Percentiles rank a stretch among this genome's conserved stretches.
Conservation (phyloP, 163 green algal species). For the Volvox carteri region DNA sequence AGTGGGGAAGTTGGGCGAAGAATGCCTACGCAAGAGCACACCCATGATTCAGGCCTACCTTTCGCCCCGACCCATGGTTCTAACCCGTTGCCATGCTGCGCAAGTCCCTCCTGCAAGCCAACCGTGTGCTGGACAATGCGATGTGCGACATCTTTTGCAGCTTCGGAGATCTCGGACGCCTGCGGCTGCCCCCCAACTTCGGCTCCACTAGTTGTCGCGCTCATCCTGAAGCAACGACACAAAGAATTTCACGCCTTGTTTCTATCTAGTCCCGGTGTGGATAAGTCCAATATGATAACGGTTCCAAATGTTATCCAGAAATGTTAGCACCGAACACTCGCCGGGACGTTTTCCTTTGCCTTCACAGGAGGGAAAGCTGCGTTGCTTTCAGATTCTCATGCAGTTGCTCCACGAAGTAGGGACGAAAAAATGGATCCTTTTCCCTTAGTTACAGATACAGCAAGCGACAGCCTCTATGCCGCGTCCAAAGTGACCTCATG, state of each 20-base stretch:
- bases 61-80: not conserved
- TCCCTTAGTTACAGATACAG: not conserved
- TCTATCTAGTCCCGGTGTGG: too few species aligned
- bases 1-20: too few species aligned
- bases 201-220: not conserved
- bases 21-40: too few species aligned
- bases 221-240: conserved; percentile 9
- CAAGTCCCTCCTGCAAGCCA: not conserved
- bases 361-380: too few species aligned
- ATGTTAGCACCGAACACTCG: too few species aligned
- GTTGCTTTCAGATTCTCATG: not conserved
- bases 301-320: too few species aligned
- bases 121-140: not conserved
- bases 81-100: not conserved
- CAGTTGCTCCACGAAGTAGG: too few species aligned
- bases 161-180: not conserved
- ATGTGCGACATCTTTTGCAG: not conserved
- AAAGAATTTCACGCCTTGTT: too few species aligned
- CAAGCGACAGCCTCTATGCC: not conserved
- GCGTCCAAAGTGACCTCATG: not conserved
- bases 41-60: not conserved
- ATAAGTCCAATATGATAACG: too few species aligned
- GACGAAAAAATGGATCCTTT: too few species aligned
- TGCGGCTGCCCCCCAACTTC: too few species aligned
- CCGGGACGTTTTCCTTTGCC: too few species aligned